phyloP scores from a whole-genome alignment of 768 basidiomycete genomes.

The Fistulinella prunicolor region DNA sequence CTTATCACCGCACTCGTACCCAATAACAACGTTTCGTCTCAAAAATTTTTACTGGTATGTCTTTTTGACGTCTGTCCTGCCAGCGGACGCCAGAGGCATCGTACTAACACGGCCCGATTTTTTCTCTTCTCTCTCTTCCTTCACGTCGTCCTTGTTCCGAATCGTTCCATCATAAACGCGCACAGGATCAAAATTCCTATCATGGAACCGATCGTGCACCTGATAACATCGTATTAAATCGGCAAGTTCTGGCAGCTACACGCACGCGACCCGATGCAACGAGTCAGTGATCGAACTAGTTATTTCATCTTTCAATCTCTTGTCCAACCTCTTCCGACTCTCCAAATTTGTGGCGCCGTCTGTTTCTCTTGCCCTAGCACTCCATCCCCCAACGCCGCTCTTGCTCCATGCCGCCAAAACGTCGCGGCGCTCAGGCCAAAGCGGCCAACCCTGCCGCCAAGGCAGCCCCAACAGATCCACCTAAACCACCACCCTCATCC shows the following conservation, averaged over 20 bases:
- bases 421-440: constrained; percentile 21
- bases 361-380: constrained; percentile 2
- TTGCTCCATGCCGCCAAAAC: constrained; percentile 31
- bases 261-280: constrained; percentile 28
- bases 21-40: not conserved
- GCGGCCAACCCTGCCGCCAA: constrained; percentile 9
- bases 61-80: not conserved
- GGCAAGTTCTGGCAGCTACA: not conserved
- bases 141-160: constrained; percentile 15
- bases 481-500: constrained; percentile 10
- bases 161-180: constrained; percentile 14
- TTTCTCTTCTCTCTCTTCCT: constrained; percentile 1
- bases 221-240: constrained; percentile 29
- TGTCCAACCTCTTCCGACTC: not conserved
- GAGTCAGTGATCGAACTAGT: constrained; percentile 23
- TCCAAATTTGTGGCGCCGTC: constrained; percentile 16
- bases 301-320: constrained; percentile 18
- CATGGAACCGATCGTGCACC: constrained; percentile 29
- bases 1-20: constrained; percentile 15
- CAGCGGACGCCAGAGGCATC: not conserved
- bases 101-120: constrained; percentile 3
- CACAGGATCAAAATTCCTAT: constrained; percentile 27
- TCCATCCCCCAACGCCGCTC: not conserved
- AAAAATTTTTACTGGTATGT: constrained; percentile 7
- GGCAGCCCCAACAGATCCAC: constrained; percentile 9